These are phyloP conservation scores for Lecanicillium sp. DNA, from an alignment of 2,329 filamentous ascomycete genomes.

Conservation along the genomic window DNA sequence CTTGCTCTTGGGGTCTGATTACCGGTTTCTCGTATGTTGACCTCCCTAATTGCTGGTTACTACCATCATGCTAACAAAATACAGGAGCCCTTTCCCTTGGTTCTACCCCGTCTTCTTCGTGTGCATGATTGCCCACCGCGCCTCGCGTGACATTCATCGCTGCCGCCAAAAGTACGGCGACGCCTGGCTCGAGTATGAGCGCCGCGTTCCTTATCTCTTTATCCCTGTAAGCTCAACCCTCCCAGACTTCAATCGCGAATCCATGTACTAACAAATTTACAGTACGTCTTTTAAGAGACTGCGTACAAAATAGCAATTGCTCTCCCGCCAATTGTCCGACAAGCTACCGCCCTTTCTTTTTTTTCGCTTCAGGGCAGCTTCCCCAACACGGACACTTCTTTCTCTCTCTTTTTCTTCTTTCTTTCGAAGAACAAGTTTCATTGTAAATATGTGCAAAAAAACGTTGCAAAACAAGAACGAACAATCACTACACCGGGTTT, in stretches of 20 bases:
- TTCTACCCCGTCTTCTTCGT: conserved; percentile 84
- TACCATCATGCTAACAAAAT: conserved; percentile 13
- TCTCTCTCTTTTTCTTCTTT: not conserved
- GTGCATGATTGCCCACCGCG: conserved; percentile 76
- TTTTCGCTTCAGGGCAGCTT: conserved; percentile 1
- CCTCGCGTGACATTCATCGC: conserved; percentile 66
- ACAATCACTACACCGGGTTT: conserved; percentile 2
- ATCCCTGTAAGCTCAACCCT: conserved; percentile 61
- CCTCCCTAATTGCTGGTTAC: conserved; percentile 25
- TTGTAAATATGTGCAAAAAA: conserved; percentile 10
- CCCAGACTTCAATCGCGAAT: not conserved
- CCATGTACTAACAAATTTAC: conserved; percentile 14
- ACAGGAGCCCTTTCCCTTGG: conserved; percentile 78
- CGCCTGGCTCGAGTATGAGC: conserved; percentile 75
- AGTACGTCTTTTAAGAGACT: conserved; percentile 37
- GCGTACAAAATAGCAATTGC: not conserved
- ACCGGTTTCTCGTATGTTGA: too few species aligned
- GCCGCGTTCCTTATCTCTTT: conserved; percentile 73
- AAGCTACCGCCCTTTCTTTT: not conserved
- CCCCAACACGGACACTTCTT: not conserved
- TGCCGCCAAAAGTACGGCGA: conserved; percentile 78
- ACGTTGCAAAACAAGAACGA: too few species aligned
- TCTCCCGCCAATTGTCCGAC: not conserved
- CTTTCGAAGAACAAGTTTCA: not conserved
- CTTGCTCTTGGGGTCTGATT: conserved; percentile 45